Evolutionary conservation across 202 grass and related monocot species (phyloP), one percentile per base, ranked within the genome.

Genomic region (Elaeis oleifera): DNA sequence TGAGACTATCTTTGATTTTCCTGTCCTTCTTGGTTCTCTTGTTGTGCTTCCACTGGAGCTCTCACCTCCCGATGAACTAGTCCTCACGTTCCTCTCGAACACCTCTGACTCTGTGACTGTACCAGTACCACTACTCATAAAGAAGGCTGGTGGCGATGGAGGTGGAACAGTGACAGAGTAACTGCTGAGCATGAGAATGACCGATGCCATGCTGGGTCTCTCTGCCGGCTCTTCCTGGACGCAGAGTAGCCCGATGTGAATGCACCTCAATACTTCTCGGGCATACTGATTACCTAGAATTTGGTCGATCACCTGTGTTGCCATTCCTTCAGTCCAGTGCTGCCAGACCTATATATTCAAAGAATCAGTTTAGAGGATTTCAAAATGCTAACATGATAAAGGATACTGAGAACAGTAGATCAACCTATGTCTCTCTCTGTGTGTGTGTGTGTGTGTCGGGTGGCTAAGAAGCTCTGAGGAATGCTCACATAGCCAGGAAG

Each of bases 401-500:
- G 36, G 36, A 44, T 13, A 0, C 11, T 2, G 5, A 0, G 1
- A 0, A 44, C 2, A 13, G 8, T 9, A 11, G 1, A 31, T 24
- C 3, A 24, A 24, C 0, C 2, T 2, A 31, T 9, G 13, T 44
- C 9, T 2, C 3, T 2, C 0, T 44, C 1, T 31, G 28, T 44
- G 13, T 13, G 0, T 9, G 11, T 9, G 36, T 1, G 13, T 3
- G 11, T 9, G 0, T 6, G 36, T 13, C 3, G 36, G 0, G 23
- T 20, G 20, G 20, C 20, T 20, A 20, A 20, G 20, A 20, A 20
- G 20, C 20, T 20, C 20, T 20, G 20, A 20, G 20, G 20, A 24
- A 21, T 63, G 31, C 67, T 72, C 72, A 90, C 84, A 17, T 84
- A 81, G 52, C 78, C 71, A 4, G 84, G 70, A 0, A 92, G 84